phyloP scores from a whole-genome alignment of 2,329 filamentous ascomycete genomes.

The Colletotrichum sublineola region DNA sequence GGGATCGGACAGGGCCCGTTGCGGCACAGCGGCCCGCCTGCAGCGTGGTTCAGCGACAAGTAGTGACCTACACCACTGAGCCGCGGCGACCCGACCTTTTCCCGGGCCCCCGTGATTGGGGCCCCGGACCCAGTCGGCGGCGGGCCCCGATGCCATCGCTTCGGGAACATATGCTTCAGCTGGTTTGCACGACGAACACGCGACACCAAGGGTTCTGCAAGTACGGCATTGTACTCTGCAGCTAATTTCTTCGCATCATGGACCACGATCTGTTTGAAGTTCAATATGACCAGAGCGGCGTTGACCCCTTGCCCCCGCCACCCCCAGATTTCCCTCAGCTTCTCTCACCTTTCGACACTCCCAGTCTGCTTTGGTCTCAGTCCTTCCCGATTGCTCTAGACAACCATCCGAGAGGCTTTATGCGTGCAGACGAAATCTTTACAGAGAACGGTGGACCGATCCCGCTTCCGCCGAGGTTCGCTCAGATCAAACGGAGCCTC shows the following conservation, averaged over 20 bases:
- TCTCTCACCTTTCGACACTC: conserved; percentile 41
- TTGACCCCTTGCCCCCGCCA: conserved; percentile 29
- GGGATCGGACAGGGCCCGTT: not conserved
- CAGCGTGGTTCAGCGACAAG: conserved; percentile 25
- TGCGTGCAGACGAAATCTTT: conserved; percentile 39
- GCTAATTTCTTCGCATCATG: conserved; percentile 10
- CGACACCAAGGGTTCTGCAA: conserved; percentile 15
- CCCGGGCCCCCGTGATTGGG: conserved; percentile 30
- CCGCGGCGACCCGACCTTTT: conserved; percentile 33
- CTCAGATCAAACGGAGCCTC: conserved; percentile 67
- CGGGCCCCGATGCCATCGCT: conserved; percentile 28
- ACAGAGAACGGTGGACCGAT: conserved; percentile 49
- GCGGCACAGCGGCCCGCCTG: conserved; percentile 37
- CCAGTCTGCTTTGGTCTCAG: conserved; percentile 43
- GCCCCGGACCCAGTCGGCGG: conserved; percentile 32
- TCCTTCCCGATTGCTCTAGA: conserved; percentile 40
- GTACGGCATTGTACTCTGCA: conserved; percentile 1
- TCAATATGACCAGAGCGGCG: conserved; percentile 20
- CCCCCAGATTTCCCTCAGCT: conserved; percentile 27
- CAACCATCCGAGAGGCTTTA: conserved; percentile 38
- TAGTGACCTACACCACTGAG: conserved; percentile 14
- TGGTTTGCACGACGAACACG: conserved; percentile 21
- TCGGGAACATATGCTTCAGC: conserved; percentile 27
- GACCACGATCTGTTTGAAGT: conserved; percentile 27
- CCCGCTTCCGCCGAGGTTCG: conserved; percentile 70